Base-by-base conservation (phyloP, 768 basidiomycete genomes). In the Lactifluus pinguis region DNA sequence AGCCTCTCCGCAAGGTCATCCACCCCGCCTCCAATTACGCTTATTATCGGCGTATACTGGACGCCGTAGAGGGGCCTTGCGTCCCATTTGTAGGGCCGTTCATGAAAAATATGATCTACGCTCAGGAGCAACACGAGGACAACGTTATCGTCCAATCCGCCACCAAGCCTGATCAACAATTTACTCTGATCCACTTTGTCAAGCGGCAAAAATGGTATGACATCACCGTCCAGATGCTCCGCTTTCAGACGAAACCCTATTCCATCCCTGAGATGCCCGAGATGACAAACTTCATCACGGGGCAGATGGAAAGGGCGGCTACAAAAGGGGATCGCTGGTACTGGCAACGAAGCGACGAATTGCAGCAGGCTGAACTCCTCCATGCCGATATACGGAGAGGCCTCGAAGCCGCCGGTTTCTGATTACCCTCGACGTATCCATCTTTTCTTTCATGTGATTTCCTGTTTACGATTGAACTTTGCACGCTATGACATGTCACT, bases 381-480 rank as follows among this genome's bases (percentile, higher is more conserved):
- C 78, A 85, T 69, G 82, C 82, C 34, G 83, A 87, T 68, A 83
- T 86, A 58, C 75, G 83, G 65, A 83, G 79, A 67, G 83, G 83
- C n/a, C 71, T 87, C 45, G 83, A 85, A 71, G 80, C 80, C 32
- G 84, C 85, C 50, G 85, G 85, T 8, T 87, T 88, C 68, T 86
- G 70, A 72, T 49, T 21, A 29, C 17, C 25, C 25, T 25, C 25
- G 1, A 25, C 25, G 25, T 25, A 25, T 25, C 25, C 25, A 47
- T 36, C 21, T 13, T 30, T 36, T 55, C 30, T 25, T 48, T 53
- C 49, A 53, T 34, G 50, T 56, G 42, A n/a, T 62, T 34, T 6
- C 32, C 32, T 5, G 49, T 25, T 25, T 57, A 4, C 25, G 10
- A 6, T 13, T 10, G 17, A 9, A 45, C 30, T 17, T 41, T 32